These are phyloP conservation scores for Danielia reshetovae DNA, from an alignment of 805 yeast species.

Conservation along the genomic window DNA sequence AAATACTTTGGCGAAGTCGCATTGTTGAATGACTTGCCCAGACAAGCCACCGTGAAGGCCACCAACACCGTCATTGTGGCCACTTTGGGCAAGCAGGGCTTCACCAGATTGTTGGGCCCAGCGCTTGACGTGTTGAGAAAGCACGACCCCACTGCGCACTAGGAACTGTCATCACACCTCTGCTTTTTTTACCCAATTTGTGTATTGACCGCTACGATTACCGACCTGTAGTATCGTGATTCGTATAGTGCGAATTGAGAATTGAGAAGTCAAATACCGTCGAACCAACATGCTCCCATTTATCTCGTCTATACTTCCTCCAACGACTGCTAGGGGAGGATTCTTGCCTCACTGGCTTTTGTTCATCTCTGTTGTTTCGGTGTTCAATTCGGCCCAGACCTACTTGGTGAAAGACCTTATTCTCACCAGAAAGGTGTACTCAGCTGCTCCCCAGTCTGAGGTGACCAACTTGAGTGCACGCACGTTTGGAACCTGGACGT, in stretches of 20 bases:
- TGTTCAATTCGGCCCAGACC: slow-evolving; percentile 86
- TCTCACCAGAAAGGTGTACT: slow-evolving; percentile 79
- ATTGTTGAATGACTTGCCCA: slow-evolving; percentile 81
- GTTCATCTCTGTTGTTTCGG: slow-evolving; percentile 77
- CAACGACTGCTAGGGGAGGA: slow-evolving; percentile 36
- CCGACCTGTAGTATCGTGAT: no score
- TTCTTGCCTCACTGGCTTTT: slow-evolving; percentile 50
- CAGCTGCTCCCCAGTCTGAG: slow-evolving; percentile 28
- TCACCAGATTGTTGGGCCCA: slow-evolving; percentile 91
- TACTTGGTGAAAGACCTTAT: slow-evolving; percentile 65
- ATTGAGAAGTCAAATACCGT: no score
- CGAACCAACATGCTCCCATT: slow-evolving; percentile 13
- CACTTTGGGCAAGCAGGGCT: slow-evolving; percentile 87
- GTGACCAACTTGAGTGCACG: slow-evolving; percentile 71
- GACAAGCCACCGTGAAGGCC: slow-evolving; percentile 91
- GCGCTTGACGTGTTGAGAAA: slow-evolving; percentile 83
- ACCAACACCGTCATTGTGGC: slow-evolving; percentile 76
- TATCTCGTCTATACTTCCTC: slow-evolving; percentile 15
- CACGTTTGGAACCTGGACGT: slow-evolving; percentile 98
- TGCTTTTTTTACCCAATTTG: no score
- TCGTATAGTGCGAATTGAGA: no score
- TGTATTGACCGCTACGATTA: no score
- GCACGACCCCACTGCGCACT: slow-evolving; percentile 68
- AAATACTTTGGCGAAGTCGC: slow-evolving; percentile 98
- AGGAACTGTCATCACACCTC: no score